Conservation (phyloP, 2,329 filamentous ascomycete species). For the Mycosphaerelloides madeirae region DNA sequence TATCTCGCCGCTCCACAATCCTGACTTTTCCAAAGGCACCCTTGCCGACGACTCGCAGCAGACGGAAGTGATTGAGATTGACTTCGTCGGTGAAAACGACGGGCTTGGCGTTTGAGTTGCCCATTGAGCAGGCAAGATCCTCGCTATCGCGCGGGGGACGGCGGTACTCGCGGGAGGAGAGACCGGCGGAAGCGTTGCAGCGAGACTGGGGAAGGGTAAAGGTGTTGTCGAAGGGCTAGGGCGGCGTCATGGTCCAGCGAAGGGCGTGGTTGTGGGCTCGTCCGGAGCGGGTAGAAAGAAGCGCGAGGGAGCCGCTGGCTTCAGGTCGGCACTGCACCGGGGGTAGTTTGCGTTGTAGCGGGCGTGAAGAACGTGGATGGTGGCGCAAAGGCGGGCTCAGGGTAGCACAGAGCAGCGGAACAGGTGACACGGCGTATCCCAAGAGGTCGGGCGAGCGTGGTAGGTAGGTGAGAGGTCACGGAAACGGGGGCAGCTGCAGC, state of each 20-base stretch:
- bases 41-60: slow-evolving; percentile 91
- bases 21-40: slow-evolving; percentile 98
- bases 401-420: no score
- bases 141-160: slow-evolving; percentile 2
- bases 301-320: neutral
- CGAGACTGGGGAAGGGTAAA: no score
- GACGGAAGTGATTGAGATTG: slow-evolving; percentile 94
- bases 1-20: slow-evolving; percentile 97
- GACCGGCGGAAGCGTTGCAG: neutral
- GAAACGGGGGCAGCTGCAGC: neutral
- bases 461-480: no score
- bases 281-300: neutral
- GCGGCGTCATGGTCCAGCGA: slow-evolving; percentile 7
- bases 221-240: neutral
- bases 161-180: neutral
- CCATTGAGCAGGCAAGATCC: slow-evolving; percentile 54
- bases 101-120: slow-evolving; percentile 91
- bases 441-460: slow-evolving; percentile 1
- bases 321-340: no score
- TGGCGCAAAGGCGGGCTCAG: no score
- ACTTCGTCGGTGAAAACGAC: slow-evolving; percentile 92
- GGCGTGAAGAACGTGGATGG: no score
- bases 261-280: neutral
- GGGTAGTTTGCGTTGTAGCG: no score
- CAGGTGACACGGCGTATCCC: slow-evolving; percentile 1